Evolutionary conservation across 495 filamentous ascomycete genomes (phyloP).

Genomic region (Penicillium soppii): DNA sequence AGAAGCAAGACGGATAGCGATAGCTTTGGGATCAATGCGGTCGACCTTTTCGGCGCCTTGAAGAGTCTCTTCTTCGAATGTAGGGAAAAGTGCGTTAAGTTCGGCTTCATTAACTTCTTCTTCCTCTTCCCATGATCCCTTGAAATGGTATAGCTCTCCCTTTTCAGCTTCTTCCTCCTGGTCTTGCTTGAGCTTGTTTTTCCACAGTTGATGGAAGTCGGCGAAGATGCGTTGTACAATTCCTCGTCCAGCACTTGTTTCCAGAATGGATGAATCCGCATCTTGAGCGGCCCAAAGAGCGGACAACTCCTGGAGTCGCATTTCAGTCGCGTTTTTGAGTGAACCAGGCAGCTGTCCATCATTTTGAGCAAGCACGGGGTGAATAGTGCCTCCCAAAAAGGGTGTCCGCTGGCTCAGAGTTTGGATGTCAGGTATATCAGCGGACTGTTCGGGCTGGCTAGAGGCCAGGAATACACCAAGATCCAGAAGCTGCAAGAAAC

Average conservation of each 20-base stretch:
- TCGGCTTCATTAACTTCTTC: slow-evolving; percentile 77
- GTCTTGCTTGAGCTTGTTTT: slow-evolving; percentile 66
- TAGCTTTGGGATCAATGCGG: slow-evolving; percentile 40
- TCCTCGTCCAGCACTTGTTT: slow-evolving; percentile 25
- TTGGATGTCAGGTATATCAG: slow-evolving; percentile 26
- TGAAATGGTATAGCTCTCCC: slow-evolving; percentile 75
- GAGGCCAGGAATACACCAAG: slow-evolving; percentile 67
- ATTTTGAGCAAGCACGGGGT: slow-evolving; percentile 21
- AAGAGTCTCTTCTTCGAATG: slow-evolving; percentile 55
- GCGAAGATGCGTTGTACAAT: slow-evolving; percentile 55
- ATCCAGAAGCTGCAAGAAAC: slow-evolving; percentile 78
- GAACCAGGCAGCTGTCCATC: slow-evolving; percentile 12
- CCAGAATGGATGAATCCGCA: slow-evolving; percentile 34
- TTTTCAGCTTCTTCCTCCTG: slow-evolving; percentile 69
- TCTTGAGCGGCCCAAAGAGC: slow-evolving; percentile 35
- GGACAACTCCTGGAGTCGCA: slow-evolving; percentile 45
- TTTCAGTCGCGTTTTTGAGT: slow-evolving; percentile 43
- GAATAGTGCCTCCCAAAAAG: slow-evolving; percentile 56
- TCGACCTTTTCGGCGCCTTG: slow-evolving; percentile 26
- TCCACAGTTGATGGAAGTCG: slow-evolving; percentile 76
- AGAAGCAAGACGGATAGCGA: slow-evolving; percentile 50
- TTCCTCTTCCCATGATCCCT: slow-evolving; percentile 68
- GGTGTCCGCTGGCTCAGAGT: slow-evolving; percentile 56
- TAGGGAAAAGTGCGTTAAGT: slow-evolving; percentile 77
- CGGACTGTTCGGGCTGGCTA: slow-evolving; percentile 17